These are phyloP conservation scores for Pascua guehoae DNA, from an alignment of 1,284 basidiomycete genomes.

Conservation along the genomic window DNA sequence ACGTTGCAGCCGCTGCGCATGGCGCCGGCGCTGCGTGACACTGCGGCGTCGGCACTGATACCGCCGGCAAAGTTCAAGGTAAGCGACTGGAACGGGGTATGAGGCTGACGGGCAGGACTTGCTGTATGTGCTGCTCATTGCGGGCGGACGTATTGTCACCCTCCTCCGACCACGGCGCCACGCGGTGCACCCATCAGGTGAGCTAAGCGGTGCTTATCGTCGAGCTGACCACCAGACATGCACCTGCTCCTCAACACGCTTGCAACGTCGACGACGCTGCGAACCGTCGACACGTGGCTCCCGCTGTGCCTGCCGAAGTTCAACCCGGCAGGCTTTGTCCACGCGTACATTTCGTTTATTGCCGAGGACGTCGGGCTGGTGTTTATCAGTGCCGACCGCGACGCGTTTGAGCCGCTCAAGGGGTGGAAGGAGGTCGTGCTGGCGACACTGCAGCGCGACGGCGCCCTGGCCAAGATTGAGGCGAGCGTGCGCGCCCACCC, in stretches of 20 bases:
- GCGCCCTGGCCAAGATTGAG: constrained; percentile 53
- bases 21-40: constrained; percentile 64
- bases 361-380: constrained; percentile 48
- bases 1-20: constrained; percentile 76
- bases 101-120: constrained; percentile 63
- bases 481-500: constrained; percentile 29
- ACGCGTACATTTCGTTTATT: constrained; percentile 82
- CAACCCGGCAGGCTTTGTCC: constrained; percentile 84
- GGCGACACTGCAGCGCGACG: constrained; percentile 62
- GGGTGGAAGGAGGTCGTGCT: constrained; percentile 66
- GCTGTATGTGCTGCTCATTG: constrained; percentile 82
- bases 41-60: constrained; percentile 69
- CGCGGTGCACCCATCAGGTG: constrained; percentile 88
- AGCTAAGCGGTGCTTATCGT: constrained; percentile 15
- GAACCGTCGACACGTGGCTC: constrained; percentile 80
- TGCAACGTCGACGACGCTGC: constrained; percentile 63
- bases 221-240: constrained; percentile 58
- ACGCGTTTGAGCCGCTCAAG: constrained; percentile 54
- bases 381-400: constrained; percentile 50
- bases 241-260: constrained; percentile 78
- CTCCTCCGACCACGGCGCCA: constrained; percentile 86
- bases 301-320: constrained; percentile 95
- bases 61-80: constrained; percentile 77
- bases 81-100: constrained; percentile 13
- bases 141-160: constrained; percentile 74